Base-by-base conservation (phyloP, 1,139 yeast genomes). In the Debaryomycetaceae sp. region DNA sequence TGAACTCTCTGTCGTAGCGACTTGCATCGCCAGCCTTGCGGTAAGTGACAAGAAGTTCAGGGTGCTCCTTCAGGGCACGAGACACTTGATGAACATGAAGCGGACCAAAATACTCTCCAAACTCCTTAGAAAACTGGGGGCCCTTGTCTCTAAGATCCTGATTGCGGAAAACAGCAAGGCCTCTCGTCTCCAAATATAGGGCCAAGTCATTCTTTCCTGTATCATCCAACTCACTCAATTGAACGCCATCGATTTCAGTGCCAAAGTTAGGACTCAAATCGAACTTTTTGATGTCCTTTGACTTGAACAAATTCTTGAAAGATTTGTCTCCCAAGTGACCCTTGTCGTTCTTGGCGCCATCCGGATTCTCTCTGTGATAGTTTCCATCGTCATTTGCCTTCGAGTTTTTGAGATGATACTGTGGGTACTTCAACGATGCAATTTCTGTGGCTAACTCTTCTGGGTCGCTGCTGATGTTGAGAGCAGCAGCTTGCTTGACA, bases 181-280 rank as follows among this genome's bases (percentile, higher is more conserved):
- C 61, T 43, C 62, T 48, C 24, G 51, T 56, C 18, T 54, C 63
- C 34, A 58, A 44, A 26, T 43, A 48, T 28, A 57, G 46, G 6
- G 62, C 63, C 37, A 58, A 49, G 34, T 58, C 63, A 37, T 58
- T 56, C 42, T 51, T 57, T 5, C 53, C 61, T 5, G 48, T 45
- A 25, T 56, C 60, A 29, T 48, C 49, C 36, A 58, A 49, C 29
- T 52, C 52, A 31, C 60, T 53, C 30, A 58, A 48, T 40, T 58
- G 62, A 25, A 58, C 40, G 9, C 64, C 64, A 7, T 43, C 48
- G 27, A 58, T 41, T 35, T 56, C 60, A 19, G 58, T 50, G 5
- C 65, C 65, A 28, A 55, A 56, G 34, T 56, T 52, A 3, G 64
- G 64, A 6, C 62, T 50, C 30, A 57, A 47, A 37, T 49, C 41